These are phyloP conservation scores for Royoungia palumana DNA, from an alignment of 768 basidiomycete species.

Conservation along the genomic window DNA sequence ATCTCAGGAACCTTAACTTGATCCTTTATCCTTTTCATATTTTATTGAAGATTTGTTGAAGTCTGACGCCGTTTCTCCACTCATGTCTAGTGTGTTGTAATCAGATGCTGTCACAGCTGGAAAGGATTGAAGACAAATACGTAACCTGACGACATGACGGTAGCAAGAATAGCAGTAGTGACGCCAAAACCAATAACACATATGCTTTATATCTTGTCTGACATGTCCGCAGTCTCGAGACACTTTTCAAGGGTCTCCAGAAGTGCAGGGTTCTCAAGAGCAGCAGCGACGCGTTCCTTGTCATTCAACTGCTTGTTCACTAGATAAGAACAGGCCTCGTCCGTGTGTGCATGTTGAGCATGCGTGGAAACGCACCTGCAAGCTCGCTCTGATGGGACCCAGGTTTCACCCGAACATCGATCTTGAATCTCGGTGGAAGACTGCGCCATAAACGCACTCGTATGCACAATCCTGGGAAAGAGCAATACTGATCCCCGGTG, in stretches of 20 bases:
- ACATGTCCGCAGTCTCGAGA: constrained; percentile 39
- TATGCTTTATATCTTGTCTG: constrained; percentile 3
- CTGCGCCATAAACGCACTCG: constrained; percentile 87
- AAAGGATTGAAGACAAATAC: too few relatives aligned
- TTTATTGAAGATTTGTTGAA: too few relatives aligned
- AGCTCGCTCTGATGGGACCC: constrained; percentile 96
- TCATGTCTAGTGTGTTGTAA: not conserved
- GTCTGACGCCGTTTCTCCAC: too few relatives aligned
- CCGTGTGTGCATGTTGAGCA: not conserved
- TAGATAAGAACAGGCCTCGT: constrained; percentile 26
- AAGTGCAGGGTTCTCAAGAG: constrained; percentile 86
- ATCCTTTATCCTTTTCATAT: not conserved
- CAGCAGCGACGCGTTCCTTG: constrained; percentile 97
- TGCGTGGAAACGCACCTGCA: constrained; percentile 53
- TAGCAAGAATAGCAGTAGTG: not conserved
- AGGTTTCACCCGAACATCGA: constrained; percentile 89
- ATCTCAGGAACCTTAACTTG: not conserved
- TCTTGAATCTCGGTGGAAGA: constrained; percentile 88
- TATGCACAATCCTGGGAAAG: constrained; percentile 71
- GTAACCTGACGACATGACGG: not conserved
- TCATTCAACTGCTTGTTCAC: constrained; percentile 99
- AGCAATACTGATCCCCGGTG: not conserved
- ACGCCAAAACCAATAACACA: not conserved
- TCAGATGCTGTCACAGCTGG: too few relatives aligned
- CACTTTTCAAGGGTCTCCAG: constrained; percentile 85